phyloP scores from a whole-genome alignment of 495 filamentous ascomycete genomes.

The Penicillium silybi region DNA sequence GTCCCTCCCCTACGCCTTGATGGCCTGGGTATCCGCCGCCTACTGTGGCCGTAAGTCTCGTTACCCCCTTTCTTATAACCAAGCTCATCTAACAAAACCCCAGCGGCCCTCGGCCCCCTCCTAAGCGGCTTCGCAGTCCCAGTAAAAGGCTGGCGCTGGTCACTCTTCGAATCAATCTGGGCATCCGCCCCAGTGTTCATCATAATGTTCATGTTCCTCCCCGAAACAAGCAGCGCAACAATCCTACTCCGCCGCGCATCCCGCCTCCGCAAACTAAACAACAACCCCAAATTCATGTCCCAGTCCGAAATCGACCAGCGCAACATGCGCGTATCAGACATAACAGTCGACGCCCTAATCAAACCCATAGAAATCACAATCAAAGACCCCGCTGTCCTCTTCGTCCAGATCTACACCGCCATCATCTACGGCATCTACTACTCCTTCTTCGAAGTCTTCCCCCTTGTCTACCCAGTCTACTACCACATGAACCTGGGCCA shows the following conservation, averaged over 20 bases:
- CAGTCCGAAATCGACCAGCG: conserved; percentile 50
- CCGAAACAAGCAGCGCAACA: conserved; percentile 54
- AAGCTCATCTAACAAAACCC: conserved; percentile 31
- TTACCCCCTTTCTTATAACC: not conserved
- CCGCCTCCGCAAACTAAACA: conserved; percentile 48
- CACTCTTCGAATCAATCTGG: conserved; percentile 49
- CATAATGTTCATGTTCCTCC: conserved; percentile 52
- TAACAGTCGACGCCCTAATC: conserved; percentile 57
- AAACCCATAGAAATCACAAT: conserved; percentile 61
- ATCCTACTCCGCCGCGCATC: conserved; percentile 55
- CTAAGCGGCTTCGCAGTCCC: conserved; percentile 62
- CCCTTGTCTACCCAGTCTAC: conserved; percentile 61
- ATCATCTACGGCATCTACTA: conserved; percentile 68
- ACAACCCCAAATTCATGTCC: conserved; percentile 38
- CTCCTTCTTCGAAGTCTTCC: conserved; percentile 71
- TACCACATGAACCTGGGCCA: conserved; percentile 61
- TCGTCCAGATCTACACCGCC: conserved; percentile 59
- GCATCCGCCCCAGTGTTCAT: conserved; percentile 45
- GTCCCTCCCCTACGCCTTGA: conserved; percentile 52
- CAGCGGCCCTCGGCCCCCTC: conserved; percentile 57
- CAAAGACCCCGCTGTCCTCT: conserved; percentile 59
- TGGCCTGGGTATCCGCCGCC: conserved; percentile 49
- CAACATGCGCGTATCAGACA: conserved; percentile 38
- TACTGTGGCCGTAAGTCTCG: conserved; percentile 47
- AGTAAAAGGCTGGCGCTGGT: conserved; percentile 49